Conservation (phyloP, 345 rosid species). For the Eucalyptus guilfoylei region DNA sequence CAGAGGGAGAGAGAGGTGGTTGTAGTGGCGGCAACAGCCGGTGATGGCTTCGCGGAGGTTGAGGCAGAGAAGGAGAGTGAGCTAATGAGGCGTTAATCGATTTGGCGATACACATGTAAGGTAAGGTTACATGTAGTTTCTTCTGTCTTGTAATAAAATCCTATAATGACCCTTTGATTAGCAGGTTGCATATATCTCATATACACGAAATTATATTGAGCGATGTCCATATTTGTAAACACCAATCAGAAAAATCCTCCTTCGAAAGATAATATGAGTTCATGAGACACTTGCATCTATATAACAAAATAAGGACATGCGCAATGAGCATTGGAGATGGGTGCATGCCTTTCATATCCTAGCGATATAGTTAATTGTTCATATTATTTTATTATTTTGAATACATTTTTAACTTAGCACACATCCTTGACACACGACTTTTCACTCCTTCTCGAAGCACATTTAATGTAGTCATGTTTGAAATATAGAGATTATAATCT, state of each 20-base stretch:
- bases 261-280: neutral
- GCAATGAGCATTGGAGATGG: neutral
- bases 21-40: neutral
- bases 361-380: neutral
- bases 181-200: neutral
- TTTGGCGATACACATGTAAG: neutral
- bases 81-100: neutral
- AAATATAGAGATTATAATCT: neutral
- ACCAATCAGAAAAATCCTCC: neutral
- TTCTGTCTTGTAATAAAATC: neutral
- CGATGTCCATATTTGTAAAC: neutral
- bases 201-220: neutral
- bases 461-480: neutral
- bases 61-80: neutral
- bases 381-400: neutral
- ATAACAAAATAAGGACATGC: neutral
- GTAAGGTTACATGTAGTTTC: neutral
- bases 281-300: neutral
- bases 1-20: neutral
- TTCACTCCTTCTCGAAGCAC: neutral
- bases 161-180: neutral
- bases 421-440: neutral
- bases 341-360: neutral
- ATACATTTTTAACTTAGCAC: neutral
- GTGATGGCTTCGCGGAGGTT: neutral